Evolutionary conservation across 2,329 filamentous ascomycete species (phyloP).

Genomic region (Diaporthe sp.): DNA sequence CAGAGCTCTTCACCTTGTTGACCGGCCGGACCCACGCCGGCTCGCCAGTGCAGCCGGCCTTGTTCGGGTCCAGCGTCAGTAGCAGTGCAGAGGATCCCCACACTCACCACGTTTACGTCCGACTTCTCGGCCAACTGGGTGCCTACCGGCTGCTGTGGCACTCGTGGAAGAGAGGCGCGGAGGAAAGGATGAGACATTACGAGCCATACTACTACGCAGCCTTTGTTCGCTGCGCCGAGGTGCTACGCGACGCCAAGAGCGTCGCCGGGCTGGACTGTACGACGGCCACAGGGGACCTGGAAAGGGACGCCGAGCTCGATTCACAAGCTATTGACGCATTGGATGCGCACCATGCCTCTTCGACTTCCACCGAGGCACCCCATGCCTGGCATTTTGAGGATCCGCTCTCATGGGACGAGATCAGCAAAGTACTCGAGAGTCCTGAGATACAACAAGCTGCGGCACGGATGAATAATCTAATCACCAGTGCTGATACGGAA

Average conservation of each 20-base stretch:
- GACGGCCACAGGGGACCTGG: slow-evolving; percentile 22
- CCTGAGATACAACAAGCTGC: slow-evolving; percentile 4
- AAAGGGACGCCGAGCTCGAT: slow-evolving; percentile 36
- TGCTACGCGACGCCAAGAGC: slow-evolving; percentile 19
- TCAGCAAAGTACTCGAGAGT: not conserved
- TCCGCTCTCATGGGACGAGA: not conserved
- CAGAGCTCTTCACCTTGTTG: slow-evolving; percentile 43
- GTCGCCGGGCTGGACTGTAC: slow-evolving; percentile 15
- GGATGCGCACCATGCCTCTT: slow-evolving; percentile 29
- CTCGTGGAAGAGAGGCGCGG: slow-evolving; percentile 3
- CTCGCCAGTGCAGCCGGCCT: slow-evolving; percentile 17
- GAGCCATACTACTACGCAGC: slow-evolving; percentile 6
- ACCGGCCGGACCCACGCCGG: slow-evolving; percentile 38
- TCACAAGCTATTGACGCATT: slow-evolving; percentile 27
- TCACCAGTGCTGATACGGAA: not conserved
- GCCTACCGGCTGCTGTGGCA: slow-evolving; percentile 40
- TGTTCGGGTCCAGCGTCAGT: slow-evolving; percentile 33
- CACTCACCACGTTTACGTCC: slow-evolving; percentile 28
- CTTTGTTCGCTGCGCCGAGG: slow-evolving; percentile 36
- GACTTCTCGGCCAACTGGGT: slow-evolving; percentile 44
- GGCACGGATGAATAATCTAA: not conserved
- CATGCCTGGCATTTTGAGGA: not conserved
- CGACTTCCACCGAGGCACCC: not conserved
- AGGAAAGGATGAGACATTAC: not conserved
- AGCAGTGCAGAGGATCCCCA: not conserved